Percentiles rank a stretch among this genome's conserved stretches.
Conservation (phyloP, 352 stramenopile species). For the Pythium aquatile region DNA sequence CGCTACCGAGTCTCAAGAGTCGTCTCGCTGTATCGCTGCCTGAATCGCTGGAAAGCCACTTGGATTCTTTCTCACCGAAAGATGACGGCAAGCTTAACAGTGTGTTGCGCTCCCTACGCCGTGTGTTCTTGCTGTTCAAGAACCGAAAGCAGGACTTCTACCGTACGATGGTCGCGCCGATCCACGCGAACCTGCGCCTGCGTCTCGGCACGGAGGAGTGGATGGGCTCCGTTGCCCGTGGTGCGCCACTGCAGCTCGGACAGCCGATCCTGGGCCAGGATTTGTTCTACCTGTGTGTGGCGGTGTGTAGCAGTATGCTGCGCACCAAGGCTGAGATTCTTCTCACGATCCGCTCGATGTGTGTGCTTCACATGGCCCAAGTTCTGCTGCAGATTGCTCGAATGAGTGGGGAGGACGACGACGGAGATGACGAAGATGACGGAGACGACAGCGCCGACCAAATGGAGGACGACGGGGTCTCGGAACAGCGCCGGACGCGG, state of each 20-base stretch:
- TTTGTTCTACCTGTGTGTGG: conserved; percentile 71
- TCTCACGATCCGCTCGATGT: conserved; percentile 73
- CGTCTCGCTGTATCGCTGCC: conserved; percentile 63
- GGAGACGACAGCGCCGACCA: conserved; percentile 22
- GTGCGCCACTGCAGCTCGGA: conserved; percentile 49
- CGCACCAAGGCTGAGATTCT: conserved; percentile 77
- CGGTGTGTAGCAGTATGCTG: conserved; percentile 78
- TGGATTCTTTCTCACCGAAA: conserved; percentile 72
- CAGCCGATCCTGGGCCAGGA: conserved; percentile 71
- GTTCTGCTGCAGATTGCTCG: conserved; percentile 65
- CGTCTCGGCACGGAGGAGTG: conserved; percentile 43
- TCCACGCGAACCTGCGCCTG: conserved; percentile 50
- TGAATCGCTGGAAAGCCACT: conserved; percentile 57
- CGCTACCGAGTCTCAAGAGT: conserved; percentile 49
- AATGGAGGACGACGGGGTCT: conserved; percentile 15
- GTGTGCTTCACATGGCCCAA: conserved; percentile 77
- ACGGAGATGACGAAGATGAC: conserved; percentile 28
- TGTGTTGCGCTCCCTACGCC: conserved; percentile 57
- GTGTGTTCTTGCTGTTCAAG: conserved; percentile 57
- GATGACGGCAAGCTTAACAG: conserved; percentile 80
- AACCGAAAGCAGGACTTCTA: conserved; percentile 52
- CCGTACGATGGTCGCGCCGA: conserved; percentile 44
- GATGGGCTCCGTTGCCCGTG: conserved; percentile 42
- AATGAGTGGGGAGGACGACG: conserved; percentile 53
- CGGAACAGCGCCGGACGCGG: conserved; percentile 13